Percentiles rank a stretch among this genome's conserved stretches.
Evolutionary conservation across 495 filamentous ascomycete species (phyloP).

Genomic region (Hypoxylon crocopeplum): DNA sequence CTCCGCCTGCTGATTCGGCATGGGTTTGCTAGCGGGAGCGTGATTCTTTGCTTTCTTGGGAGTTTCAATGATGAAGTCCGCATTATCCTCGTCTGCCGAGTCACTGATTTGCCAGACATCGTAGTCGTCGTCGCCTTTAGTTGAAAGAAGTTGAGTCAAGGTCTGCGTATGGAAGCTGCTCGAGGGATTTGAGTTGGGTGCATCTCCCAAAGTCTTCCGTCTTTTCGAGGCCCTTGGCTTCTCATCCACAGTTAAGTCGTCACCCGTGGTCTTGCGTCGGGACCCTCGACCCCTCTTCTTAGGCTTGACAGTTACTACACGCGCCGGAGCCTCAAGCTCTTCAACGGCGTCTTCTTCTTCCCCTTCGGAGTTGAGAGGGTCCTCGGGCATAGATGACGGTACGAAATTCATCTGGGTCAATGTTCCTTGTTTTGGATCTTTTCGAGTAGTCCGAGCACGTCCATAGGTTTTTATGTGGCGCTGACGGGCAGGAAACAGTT

Average conservation of each 20-base stretch:
- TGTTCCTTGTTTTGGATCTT: slow-evolving; percentile 49
- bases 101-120: slow-evolving; percentile 42
- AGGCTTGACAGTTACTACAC: slow-evolving; percentile 17
- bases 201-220: slow-evolving; percentile 55
- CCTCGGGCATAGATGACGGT: slow-evolving; percentile 23
- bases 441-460: slow-evolving; percentile 35
- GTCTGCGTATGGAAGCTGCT: slow-evolving; percentile 53
- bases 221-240: slow-evolving; percentile 32
- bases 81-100: slow-evolving; percentile 44
- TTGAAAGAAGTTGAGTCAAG: slow-evolving; percentile 50
- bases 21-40: slow-evolving; percentile 3
- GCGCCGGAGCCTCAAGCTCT: slow-evolving; percentile 19
- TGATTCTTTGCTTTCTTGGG: slow-evolving; percentile 19
- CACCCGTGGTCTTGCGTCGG: slow-evolving; percentile 37
- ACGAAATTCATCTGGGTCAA: slow-evolving; percentile 59
- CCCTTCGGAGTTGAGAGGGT: slow-evolving; percentile 13
- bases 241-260: slow-evolving; percentile 25
- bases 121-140: slow-evolving; percentile 30
- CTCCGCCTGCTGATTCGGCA: slow-evolving; percentile 1
- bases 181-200: slow-evolving; percentile 36
- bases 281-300: slow-evolving; percentile 28
- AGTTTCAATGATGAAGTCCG: slow-evolving; percentile 30
- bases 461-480: slow-evolving; percentile 50
- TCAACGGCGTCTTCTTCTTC: slow-evolving; percentile 23
- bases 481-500: slow-evolving; percentile 46